Evolutionary conservation across 192 early-diverging fungal species (phyloP).

Genomic region (Entomortierella beljakovae): DNA sequence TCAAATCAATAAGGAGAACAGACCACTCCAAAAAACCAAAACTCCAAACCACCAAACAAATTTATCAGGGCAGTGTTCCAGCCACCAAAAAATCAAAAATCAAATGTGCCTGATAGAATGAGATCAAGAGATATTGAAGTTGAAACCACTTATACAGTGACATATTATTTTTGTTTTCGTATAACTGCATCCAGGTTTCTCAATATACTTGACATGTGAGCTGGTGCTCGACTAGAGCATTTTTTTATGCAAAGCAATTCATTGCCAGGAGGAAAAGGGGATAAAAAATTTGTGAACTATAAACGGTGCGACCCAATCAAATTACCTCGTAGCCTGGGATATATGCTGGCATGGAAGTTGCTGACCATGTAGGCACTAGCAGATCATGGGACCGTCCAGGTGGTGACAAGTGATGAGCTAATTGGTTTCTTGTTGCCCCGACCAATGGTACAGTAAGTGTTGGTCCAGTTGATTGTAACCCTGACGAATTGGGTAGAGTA

Average conservation of each 20-base stretch:
- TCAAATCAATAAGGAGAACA: not conserved
- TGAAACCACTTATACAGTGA: too few relatives aligned
- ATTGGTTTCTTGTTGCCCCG: not conserved
- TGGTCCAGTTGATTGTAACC: conserved; percentile 1
- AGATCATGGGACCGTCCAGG: conserved; percentile 7
- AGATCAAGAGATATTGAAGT: too few relatives aligned
- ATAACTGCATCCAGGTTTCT: too few relatives aligned
- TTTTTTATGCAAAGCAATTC: not conserved
- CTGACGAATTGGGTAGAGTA: not conserved
- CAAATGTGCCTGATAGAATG: not conserved
- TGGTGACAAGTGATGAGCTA: conserved; percentile 2
- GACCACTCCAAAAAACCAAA: conserved; percentile 30
- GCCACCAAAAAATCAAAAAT: not conserved
- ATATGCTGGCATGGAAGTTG: conserved; percentile 13
- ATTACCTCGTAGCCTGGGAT: conserved; percentile 21
- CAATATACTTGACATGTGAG: too few relatives aligned
- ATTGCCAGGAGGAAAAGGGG: not conserved
- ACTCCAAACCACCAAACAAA: conserved; percentile 27
- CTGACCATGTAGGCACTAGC: conserved; percentile 13
- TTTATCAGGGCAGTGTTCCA: not conserved
- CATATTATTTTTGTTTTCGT: too few relatives aligned
- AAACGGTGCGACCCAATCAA: not conserved
- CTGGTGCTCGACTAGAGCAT: too few relatives aligned
- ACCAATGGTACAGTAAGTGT: not conserved
- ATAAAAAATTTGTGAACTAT: not conserved